phyloP scores from a whole-genome alignment of 257 asterid genomes.

The Capsicum baccatum region DNA sequence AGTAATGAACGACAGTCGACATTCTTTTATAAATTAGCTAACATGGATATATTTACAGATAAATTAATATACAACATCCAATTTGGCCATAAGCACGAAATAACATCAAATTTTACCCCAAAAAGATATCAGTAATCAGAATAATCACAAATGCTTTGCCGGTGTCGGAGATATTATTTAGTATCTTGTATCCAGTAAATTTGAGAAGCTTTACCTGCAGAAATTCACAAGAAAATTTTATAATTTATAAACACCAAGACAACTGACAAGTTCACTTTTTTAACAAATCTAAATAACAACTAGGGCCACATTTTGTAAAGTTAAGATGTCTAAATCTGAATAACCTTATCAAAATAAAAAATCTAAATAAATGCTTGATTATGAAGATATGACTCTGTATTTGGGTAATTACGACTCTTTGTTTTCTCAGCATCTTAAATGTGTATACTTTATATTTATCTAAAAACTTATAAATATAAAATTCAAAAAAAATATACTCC shows the following conservation, averaged over 20 bases:
- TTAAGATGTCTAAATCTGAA: not conserved
- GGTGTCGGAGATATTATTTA: slow-evolving; percentile 80
- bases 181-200: slow-evolving; percentile 87
- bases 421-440: not conserved
- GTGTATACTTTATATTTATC: not conserved
- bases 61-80: slow-evolving; percentile 15
- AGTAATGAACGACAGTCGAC: not conserved
- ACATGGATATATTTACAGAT: slow-evolving; percentile 19
- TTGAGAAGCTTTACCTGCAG: slow-evolving; percentile 93
- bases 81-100: slow-evolving; percentile 4
- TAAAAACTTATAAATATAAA: not conserved
- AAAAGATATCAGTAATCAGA: slow-evolving; percentile 84
- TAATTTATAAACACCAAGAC: not conserved
- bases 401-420: slow-evolving; percentile 1
- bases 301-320: not conserved
- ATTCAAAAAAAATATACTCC: not conserved
- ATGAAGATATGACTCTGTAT: not conserved
- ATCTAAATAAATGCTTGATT: not conserved
- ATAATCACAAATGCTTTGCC: slow-evolving; percentile 93
- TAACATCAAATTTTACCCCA: slow-evolving; percentile 60
- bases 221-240: slow-evolving; percentile 26
- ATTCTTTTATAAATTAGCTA: slow-evolving; percentile 3
- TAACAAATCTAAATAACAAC: not conserved
- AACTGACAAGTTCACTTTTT: slow-evolving; percentile 7
- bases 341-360: not conserved